Conservation (phyloP, 2,329 filamentous ascomycete genomes). For the Fusarium setosum region DNA sequence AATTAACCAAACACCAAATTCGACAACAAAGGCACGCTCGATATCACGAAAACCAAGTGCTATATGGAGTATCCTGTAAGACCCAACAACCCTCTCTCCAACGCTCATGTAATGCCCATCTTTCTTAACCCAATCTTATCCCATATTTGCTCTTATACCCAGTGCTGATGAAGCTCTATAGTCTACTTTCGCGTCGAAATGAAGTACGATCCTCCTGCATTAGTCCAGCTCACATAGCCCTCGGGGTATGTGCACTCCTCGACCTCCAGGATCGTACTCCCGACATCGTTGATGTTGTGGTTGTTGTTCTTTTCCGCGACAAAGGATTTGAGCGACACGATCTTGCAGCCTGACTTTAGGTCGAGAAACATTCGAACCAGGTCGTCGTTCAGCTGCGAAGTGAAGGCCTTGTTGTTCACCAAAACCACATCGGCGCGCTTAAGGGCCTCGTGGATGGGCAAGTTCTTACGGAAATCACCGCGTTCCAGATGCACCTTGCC, state of each 20-base stretch:
- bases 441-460: constrained; percentile 76
- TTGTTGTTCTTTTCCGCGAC: constrained; percentile 82
- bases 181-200: constrained; percentile 81
- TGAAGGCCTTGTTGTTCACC: constrained; percentile 98
- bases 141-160: constrained; percentile 24
- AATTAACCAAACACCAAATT: constrained; percentile 2
- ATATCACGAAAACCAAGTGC: constrained; percentile 38
- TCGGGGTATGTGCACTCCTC: constrained; percentile 71
- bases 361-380: constrained; percentile 93
- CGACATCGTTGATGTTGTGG: constrained; percentile 81
- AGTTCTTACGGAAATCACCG: constrained; percentile 85
- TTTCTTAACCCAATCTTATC: constrained; percentile 33
- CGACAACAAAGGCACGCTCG: constrained; percentile 5
- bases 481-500: constrained; percentile 83
- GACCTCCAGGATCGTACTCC: constrained; percentile 83
- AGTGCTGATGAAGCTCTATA: constrained; percentile 47
- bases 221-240: constrained; percentile 92
- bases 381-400: constrained; percentile 84
- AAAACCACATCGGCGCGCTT: constrained; percentile 93
- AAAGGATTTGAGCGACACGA: constrained; percentile 93
- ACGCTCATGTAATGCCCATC: constrained; percentile 28
- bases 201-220: constrained; percentile 85
- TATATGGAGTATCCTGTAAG: constrained; percentile 49
- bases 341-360: constrained; percentile 87
- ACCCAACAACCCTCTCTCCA: constrained; percentile 36